Conservation (phyloP, 1,139 yeast genomes). For the Kurtzmaniella quercitrusa region DNA sequence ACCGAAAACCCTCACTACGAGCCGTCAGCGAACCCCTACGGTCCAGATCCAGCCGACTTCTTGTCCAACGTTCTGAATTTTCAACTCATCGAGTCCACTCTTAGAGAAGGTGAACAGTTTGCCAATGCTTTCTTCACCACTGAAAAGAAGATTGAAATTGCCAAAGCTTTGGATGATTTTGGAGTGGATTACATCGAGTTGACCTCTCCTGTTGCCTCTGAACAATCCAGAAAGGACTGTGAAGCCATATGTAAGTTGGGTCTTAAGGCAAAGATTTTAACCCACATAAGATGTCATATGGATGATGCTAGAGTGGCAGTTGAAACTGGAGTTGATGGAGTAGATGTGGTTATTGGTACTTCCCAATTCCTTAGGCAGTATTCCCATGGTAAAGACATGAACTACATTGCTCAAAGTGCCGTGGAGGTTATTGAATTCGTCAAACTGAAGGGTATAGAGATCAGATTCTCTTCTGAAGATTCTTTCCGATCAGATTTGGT, state of each 20-base stretch:
- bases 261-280: conserved; percentile 48
- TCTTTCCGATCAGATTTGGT: conserved; percentile 57
- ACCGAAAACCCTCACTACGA: conserved; percentile 25
- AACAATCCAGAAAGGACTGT: conserved; percentile 52
- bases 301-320: conserved; percentile 57
- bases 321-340: conserved; percentile 60
- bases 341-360: conserved; percentile 57
- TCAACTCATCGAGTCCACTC: conserved; percentile 51
- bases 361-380: conserved; percentile 50
- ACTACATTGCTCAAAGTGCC: conserved; percentile 48
- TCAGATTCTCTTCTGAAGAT: conserved; percentile 54
- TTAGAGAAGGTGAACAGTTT: conserved; percentile 60
- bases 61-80: conserved; percentile 50
- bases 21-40: conserved; percentile 41
- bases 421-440: conserved; percentile 55
- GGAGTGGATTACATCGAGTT: conserved; percentile 59
- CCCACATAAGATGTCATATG: conserved; percentile 59
- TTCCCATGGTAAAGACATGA: conserved; percentile 55
- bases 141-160: conserved; percentile 52
- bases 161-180: conserved; percentile 55
- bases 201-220: conserved; percentile 57
- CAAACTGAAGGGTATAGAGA: conserved; percentile 55
- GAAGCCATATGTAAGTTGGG: conserved; percentile 58
- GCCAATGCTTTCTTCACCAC: conserved; percentile 56
- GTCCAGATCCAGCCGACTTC: conserved; percentile 56